Conservation (phyloP, 163 green algal genomes). For the Coccomyxa subellipsoidea region DNA sequence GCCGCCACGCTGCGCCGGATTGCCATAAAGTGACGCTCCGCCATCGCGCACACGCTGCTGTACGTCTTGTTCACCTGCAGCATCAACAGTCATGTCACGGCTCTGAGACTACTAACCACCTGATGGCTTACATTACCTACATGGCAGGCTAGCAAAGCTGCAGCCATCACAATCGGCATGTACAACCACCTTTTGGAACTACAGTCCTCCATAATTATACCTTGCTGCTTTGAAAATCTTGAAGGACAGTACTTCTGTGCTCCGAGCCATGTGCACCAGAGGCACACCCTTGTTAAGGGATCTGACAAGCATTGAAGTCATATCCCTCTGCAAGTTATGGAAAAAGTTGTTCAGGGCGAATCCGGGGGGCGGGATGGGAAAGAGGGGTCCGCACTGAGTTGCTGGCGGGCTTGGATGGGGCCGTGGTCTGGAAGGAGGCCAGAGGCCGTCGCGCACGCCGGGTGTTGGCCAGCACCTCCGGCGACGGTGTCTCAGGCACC, state of each 20-base stretch:
- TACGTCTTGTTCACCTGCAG: slow-evolving; percentile 15
- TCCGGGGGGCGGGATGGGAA: neutral
- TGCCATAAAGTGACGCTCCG: slow-evolving; percentile 26
- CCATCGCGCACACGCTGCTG: slow-evolving; percentile 17
- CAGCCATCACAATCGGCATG: no score
- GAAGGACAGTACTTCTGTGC: no score
- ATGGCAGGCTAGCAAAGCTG: no score
- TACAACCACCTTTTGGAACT: no score
- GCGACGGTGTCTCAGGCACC: slow-evolving; percentile 83
- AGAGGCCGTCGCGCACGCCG: neutral
- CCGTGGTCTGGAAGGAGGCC: neutral
- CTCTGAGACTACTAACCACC: no score
- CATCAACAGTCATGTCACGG: no score
- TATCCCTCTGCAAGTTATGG: no score
- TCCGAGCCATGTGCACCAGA: no score
- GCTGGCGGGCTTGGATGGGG: neutral
- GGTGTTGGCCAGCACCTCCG: slow-evolving; percentile 33
- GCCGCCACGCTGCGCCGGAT: slow-evolving; percentile 28
- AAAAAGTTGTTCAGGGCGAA: neutral
- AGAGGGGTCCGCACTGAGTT: neutral
- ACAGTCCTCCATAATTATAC: no score
- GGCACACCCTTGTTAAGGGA: no score
- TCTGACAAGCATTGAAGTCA: no score
- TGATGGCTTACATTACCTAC: neutral
- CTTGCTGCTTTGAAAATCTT: no score